These are phyloP conservation scores for Candida sp. DNA, from an alignment of 1,139 yeast species.

Conservation along the genomic window DNA sequence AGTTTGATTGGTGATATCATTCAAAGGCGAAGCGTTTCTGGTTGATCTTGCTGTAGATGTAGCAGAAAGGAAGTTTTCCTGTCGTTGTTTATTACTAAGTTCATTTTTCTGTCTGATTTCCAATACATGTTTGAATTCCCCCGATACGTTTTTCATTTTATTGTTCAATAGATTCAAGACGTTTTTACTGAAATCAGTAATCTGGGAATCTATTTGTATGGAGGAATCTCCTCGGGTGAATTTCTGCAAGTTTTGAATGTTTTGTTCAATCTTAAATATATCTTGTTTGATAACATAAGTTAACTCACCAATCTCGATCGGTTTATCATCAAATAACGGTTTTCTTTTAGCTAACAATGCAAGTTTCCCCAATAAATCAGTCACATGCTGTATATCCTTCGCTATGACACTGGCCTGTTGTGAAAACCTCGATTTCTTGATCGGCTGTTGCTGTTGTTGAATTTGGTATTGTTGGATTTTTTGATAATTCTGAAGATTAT, in stretches of 20 bases:
- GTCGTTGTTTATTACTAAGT: conserved; percentile 73
- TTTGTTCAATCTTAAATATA: conserved; percentile 80
- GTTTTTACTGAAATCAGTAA: conserved; percentile 73
- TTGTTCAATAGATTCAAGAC: conserved; percentile 85
- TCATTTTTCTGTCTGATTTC: conserved; percentile 87
- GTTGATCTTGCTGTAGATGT: conserved; percentile 28
- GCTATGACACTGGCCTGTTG: conserved; percentile 82
- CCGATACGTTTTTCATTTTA: conserved; percentile 87
- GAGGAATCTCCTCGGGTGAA: conserved; percentile 46
- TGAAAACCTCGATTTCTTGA: conserved; percentile 66
- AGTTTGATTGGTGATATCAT: conserved; percentile 6
- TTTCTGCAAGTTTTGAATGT: conserved; percentile 62
- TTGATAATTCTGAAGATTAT: conserved; percentile 5
- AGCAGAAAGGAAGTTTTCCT: conserved; percentile 75
- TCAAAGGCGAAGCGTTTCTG: conserved; percentile 24
- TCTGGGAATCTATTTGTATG: conserved; percentile 53
- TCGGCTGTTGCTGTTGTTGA: conserved; percentile 7
- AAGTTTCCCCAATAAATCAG: conserved; percentile 74
- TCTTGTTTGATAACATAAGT: conserved; percentile 94
- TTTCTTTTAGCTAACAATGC: conserved; percentile 85
- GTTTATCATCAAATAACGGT: conserved; percentile 93
- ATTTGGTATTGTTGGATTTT: conserved; percentile 5
- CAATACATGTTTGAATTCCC: conserved; percentile 84
- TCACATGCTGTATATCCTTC: conserved; percentile 85
- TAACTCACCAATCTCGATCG: conserved; percentile 89